Percentiles rank a stretch among this genome's conserved stretches.
Evolutionary conservation across 805 yeast species (phyloP).

Genomic region (Starmerella sp.): DNA sequence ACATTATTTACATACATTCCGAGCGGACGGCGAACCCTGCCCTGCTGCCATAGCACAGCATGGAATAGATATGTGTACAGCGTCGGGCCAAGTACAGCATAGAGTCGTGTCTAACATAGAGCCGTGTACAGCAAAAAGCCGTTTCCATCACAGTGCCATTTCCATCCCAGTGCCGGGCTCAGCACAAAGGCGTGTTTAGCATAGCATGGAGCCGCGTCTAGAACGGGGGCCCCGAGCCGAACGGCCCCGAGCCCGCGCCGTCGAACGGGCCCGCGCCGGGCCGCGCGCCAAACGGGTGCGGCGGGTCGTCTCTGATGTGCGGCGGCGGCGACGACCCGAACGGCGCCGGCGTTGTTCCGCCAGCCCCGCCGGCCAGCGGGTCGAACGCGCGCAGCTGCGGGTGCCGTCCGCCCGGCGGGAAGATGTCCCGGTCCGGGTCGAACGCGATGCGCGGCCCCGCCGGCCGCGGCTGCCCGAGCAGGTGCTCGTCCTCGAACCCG

Average conservation of each 20-base stretch:
- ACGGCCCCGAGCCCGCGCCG: background rate
- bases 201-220: no score
- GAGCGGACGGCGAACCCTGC: no score
- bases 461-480: constrained; percentile 15
- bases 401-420: constrained; percentile 31
- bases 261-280: background rate
- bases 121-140: no score
- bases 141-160: no score
- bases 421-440: constrained; percentile 31
- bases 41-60: no score
- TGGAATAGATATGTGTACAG: no score
- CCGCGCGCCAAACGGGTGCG: constrained; percentile 23
- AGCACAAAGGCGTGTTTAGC: no score
- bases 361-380: constrained; percentile 13
- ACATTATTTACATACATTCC: no score
- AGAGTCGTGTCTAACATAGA: no score
- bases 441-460: constrained; percentile 13
- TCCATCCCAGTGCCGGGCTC: no score
- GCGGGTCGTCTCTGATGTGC: constrained; percentile 31
- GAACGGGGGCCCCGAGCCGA: background rate
- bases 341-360: constrained; percentile 29
- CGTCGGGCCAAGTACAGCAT: no score
- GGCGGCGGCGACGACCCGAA: constrained; percentile 11
- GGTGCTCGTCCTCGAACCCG: constrained; percentile 37
- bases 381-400: constrained; percentile 27